Base-by-base conservation (phyloP, 306 rosid genomes). In the Trifolium pratense region DNA sequence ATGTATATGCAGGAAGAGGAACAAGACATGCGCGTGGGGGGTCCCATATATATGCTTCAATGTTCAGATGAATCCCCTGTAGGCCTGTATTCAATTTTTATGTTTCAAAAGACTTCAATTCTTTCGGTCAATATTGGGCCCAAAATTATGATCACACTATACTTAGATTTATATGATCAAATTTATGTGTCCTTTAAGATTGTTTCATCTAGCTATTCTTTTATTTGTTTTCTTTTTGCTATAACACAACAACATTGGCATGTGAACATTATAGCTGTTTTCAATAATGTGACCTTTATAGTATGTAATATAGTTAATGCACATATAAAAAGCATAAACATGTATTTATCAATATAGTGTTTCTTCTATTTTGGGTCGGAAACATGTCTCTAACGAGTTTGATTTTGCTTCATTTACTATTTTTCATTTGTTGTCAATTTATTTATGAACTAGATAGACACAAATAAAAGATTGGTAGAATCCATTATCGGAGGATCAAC, bases 281-380 rank as follows among this genome's bases (percentile, higher is more conserved):
- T 1, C 21, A 68, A 32, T 58, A 46, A 31, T 63, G 67, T 40
- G 42, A 29, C 66, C 49, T 20, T 78, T 70, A 34, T 71, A 78
- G 53, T 31, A 14, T 34, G 48, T 13, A 40, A 32, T 76, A 58
- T 76, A 32, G 23, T 17, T 9, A 12, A 25, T 57, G 37, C 18
- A 57, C 1, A 48, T 31, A 59, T 55, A 17, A 70, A 26, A 70
- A 17, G 18, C 71, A 71, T 21, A 11, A 77, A 42, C 73, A 13
- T 63, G 60, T 62, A 72, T 70, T 7, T 70, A 46, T 62, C 77
- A 40, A 3, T 23, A 52, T 26, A 36, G 14, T 40, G 77, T 70
- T 78, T 51, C 58, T 46, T n/a, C n/a, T n/a, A n/a, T n/a, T n/a
- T n/a, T n/a, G n/a, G n/a, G n/a, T n/a, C n/a, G n/a, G n/a, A n/a